These are phyloP conservation scores for Xylariaceae sp. DNA, from an alignment of 2,329 filamentous ascomycete species.

Conservation along the genomic window DNA sequence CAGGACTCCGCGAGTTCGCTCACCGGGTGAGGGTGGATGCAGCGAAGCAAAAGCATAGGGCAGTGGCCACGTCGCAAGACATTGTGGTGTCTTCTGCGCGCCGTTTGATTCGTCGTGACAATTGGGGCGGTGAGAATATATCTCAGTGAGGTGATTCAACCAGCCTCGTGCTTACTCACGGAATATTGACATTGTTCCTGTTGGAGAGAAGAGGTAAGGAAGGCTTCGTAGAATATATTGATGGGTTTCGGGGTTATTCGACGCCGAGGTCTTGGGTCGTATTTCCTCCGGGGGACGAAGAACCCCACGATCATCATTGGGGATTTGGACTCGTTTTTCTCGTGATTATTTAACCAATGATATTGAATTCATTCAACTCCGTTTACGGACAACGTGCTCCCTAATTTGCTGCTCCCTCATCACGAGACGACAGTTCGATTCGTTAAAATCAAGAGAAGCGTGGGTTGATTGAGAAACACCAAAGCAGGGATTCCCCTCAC, in stretches of 20 bases:
- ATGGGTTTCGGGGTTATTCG: background rate
- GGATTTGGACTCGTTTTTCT: no score
- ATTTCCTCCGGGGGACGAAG: background rate
- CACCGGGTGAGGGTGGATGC: background rate
- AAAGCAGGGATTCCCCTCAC: constrained; percentile 19
- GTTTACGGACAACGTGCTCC: background rate
- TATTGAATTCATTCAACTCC: background rate
- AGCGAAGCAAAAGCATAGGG: background rate
- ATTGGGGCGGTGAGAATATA: background rate
- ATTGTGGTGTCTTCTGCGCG: background rate
- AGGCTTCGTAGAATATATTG: no score
- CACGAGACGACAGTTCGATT: background rate
- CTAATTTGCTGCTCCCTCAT: background rate
- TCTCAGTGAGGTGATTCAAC: background rate
- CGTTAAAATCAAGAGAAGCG: no score
- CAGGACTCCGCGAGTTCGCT: background rate
- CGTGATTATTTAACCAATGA: no score
- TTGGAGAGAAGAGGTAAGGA: no score
- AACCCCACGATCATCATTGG: background rate
- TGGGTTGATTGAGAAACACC: background rate
- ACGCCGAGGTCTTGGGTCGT: constrained; percentile 8
- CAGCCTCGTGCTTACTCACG: no score
- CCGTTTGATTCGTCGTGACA: background rate
- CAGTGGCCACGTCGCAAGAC: background rate
- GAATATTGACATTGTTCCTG: no score